Evolutionary conservation across 305 asterid genomes (phyloP).

Genomic region (Solanum hybrid): DNA sequence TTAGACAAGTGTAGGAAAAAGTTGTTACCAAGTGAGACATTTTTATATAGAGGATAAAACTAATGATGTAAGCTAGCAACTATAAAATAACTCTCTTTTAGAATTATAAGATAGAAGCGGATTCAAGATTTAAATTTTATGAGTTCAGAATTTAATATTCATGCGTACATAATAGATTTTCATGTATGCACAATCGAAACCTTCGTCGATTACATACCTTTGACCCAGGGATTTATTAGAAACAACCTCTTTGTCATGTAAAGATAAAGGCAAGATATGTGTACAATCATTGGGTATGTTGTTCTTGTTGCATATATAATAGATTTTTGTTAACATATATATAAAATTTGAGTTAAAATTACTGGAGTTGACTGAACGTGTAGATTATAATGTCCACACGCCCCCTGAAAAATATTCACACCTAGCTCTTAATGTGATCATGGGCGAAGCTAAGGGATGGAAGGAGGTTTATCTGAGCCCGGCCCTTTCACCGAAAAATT

Average conservation of each 20-base stretch:
- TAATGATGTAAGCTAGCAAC: not conserved
- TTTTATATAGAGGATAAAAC: not conserved
- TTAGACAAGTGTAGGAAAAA: not conserved
- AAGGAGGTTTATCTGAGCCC: not conserved
- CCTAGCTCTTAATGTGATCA: not conserved
- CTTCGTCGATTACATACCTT: not conserved
- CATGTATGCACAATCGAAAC: not conserved
- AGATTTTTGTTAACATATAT: not conserved
- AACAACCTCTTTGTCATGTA: not conserved
- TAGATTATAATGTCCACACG: not conserved
- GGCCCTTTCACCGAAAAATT: not conserved
- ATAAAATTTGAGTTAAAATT: not conserved
- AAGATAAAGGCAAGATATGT: not conserved
- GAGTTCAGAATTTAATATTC: not conserved
- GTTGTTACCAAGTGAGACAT: slow-evolving; percentile 6
- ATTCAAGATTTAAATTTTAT: not conserved
- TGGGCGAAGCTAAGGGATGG: not conserved
- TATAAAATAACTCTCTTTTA: not conserved
- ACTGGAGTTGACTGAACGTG: not conserved
- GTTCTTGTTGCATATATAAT: not conserved
- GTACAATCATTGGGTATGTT: not conserved
- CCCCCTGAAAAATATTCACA: not conserved
- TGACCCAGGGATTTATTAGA: not conserved
- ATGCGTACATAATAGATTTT: not conserved
- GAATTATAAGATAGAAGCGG: not conserved